These are phyloP conservation scores for Penicillium palitans DNA, from an alignment of 2,329 filamentous ascomycete genomes.

Conservation along the genomic window DNA sequence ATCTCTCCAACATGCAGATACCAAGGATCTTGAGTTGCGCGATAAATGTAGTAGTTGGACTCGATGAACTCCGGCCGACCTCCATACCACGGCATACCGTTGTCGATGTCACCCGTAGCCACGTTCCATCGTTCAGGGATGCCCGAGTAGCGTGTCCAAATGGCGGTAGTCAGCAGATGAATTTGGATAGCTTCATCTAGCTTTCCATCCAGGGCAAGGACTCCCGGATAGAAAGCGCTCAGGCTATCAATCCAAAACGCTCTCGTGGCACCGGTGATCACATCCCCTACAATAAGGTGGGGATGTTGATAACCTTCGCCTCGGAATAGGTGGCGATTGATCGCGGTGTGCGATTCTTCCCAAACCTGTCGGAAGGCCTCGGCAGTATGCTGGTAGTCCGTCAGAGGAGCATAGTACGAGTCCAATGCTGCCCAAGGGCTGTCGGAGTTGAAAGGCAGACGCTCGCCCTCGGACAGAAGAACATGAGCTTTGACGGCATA, in stretches of 20 bases:
- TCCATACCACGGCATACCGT: conserved; percentile 89
- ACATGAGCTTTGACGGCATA: conserved; percentile 95
- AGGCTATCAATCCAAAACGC: conserved; percentile 96
- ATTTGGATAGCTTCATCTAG: conserved; percentile 87
- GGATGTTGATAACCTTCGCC: conserved; percentile 74
- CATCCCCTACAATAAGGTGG: conserved; percentile 88
- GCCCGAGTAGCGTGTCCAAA: conserved; percentile 94
- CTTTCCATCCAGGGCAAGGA: conserved; percentile 82
- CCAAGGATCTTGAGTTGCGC: conserved; percentile 91
- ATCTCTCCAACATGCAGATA: conserved; percentile 96
- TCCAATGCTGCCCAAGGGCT: conserved; percentile 54
- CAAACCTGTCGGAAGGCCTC: conserved; percentile 79
- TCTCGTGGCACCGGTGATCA: conserved; percentile 81
- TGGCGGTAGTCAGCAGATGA: conserved; percentile 83
- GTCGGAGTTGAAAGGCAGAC: conserved; percentile 36
- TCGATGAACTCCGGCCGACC: conserved; percentile 96
- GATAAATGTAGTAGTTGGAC: conserved; percentile 93
- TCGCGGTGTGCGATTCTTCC: conserved; percentile 81
- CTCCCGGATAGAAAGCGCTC: conserved; percentile 89
- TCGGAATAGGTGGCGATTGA: conserved; percentile 89
- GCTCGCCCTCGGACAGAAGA: conserved; percentile 72
- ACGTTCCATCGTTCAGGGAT: conserved; percentile 94
- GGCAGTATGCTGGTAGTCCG: conserved; percentile 66
- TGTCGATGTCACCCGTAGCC: conserved; percentile 77
- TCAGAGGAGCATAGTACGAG: conserved; percentile 65